Percentiles rank a stretch among this genome's conserved stretches.
Evolutionary conservation across 1,284 basidiomycete species (phyloP).

Genomic region (Coniferiporia weirii): DNA sequence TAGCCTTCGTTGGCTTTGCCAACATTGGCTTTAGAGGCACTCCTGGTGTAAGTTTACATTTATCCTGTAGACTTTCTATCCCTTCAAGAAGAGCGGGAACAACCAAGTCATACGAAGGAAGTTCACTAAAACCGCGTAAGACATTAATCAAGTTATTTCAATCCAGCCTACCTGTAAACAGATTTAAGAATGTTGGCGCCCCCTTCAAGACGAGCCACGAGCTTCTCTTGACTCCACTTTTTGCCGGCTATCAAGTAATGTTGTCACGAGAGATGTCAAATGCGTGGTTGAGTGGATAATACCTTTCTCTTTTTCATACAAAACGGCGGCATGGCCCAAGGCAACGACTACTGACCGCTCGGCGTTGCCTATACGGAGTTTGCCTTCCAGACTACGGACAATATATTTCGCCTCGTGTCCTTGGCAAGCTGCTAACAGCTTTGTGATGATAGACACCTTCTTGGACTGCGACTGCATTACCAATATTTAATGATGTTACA

Average conservation of each 20-base stretch:
- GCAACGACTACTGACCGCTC: constrained; percentile 91
- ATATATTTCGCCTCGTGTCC: constrained; percentile 92
- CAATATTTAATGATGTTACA: neutral
- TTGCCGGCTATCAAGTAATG: constrained; percentile 48
- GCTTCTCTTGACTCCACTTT: constrained; percentile 70
- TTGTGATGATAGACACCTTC: constrained; percentile 95
- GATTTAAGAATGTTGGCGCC: constrained; percentile 79
- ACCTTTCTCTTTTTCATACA: constrained; percentile 72
- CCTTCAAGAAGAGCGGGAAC: constrained; percentile 91
- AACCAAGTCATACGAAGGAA: constrained; percentile 91
- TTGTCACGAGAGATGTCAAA: constrained; percentile 3
- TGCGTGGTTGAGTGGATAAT: constrained; percentile 1
- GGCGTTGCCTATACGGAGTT: constrained; percentile 95
- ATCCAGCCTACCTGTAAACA: constrained; percentile 73
- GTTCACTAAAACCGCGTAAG: constrained; percentile 54
- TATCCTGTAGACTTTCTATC: constrained; percentile 61
- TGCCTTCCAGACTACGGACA: constrained; percentile 93
- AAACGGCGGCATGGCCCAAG: constrained; percentile 79
- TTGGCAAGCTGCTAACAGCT: constrained; percentile 89
- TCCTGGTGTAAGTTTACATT: constrained; percentile 91
- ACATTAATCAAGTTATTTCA: neutral
- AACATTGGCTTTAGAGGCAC: constrained; percentile 99
- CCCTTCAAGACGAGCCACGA: constrained; percentile 74
- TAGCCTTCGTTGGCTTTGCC: constrained; percentile 99
- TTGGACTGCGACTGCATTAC: constrained; percentile 75